Percentiles rank a stretch among this genome's conserved stretches.
These are phyloP conservation scores for Narthecium ossifragum DNA, from an alignment of 106 monocot genomes.

Conservation along the genomic window DNA sequence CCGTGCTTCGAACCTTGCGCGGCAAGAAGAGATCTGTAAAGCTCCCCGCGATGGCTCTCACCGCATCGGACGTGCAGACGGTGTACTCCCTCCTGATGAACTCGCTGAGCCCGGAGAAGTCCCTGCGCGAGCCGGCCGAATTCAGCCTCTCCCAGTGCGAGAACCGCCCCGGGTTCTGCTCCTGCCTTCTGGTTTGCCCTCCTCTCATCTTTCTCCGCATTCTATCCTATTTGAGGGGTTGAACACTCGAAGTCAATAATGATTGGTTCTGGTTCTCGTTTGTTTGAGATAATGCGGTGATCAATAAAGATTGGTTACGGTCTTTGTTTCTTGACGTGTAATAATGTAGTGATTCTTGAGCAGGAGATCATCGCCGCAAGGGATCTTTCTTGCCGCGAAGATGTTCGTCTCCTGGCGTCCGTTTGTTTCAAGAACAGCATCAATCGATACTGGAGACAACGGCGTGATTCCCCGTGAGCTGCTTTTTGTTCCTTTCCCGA, in stretches of 20 bases:
- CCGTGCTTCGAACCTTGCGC: too few relatives aligned
- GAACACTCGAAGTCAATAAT: too few relatives aligned
- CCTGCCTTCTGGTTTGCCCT: conserved; percentile 77
- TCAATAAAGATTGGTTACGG: too few relatives aligned
- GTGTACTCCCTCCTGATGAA: conserved; percentile 71
- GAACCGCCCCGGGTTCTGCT: conserved; percentile 94
- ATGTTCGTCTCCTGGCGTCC: conserved; percentile 79
- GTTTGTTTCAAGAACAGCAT: conserved; percentile 98
- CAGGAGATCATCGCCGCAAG: conserved; percentile 85
- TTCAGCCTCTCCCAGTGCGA: conserved; percentile 84
- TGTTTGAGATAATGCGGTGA: background rate
- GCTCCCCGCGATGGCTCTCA: conserved; percentile 58
- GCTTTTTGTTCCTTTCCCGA: background rate
- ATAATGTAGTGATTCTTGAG: conserved; percentile 10
- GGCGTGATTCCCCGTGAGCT: conserved; percentile 54
- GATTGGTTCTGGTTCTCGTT: background rate
- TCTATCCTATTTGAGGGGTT: background rate
- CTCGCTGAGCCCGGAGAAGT: conserved; percentile 66
- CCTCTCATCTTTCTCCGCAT: background rate
- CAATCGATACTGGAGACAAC: conserved; percentile 74
- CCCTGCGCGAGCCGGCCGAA: conserved; percentile 73
- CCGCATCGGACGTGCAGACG: conserved; percentile 73
- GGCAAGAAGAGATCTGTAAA: background rate
- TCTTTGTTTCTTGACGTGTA: too few relatives aligned
- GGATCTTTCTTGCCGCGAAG: conserved; percentile 65